These are phyloP conservation scores for Macaranga tanarius DNA, from an alignment of 441 rosid species.

Conservation along the genomic window DNA sequence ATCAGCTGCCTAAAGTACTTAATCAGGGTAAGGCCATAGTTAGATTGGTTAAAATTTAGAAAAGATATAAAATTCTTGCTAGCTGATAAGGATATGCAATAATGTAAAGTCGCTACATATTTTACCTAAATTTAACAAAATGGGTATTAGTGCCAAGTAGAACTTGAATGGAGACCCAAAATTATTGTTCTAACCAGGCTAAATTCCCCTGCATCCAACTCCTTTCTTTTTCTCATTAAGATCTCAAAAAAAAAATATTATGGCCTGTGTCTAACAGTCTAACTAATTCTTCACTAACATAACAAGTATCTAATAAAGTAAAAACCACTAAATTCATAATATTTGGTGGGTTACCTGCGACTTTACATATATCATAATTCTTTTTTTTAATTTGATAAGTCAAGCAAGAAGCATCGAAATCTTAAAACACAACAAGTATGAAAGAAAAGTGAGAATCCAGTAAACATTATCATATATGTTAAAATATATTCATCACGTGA, in stretches of 20 bases:
- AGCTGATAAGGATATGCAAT: not conserved
- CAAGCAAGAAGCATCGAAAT: not conserved
- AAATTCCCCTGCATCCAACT: not conserved
- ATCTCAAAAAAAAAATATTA: not conserved
- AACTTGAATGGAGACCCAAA: not conserved
- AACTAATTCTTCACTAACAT: not conserved
- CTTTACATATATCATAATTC: not conserved
- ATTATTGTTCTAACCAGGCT: not conserved
- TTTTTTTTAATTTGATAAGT: not conserved
- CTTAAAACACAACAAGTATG: not conserved
- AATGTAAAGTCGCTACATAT: not conserved
- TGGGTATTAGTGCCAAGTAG: not conserved
- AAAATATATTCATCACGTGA: not conserved
- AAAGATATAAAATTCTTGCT: not conserved
- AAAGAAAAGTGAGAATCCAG: not conserved
- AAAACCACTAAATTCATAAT: not conserved
- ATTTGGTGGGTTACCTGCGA: not conserved
- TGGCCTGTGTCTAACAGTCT: not conserved
- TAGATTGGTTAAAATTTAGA: not conserved
- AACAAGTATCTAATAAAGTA: not conserved
- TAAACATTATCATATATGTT: too few species aligned
- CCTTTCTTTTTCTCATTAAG: not conserved
- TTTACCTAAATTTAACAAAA: not conserved
- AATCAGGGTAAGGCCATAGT: slow-evolving; percentile 2
- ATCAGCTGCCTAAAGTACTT: not conserved